Evolutionary conservation across 176 grass and related monocot genomes (phyloP), one percentile per base, ranked within the genome.

Genomic region (Musa acuminata): DNA sequence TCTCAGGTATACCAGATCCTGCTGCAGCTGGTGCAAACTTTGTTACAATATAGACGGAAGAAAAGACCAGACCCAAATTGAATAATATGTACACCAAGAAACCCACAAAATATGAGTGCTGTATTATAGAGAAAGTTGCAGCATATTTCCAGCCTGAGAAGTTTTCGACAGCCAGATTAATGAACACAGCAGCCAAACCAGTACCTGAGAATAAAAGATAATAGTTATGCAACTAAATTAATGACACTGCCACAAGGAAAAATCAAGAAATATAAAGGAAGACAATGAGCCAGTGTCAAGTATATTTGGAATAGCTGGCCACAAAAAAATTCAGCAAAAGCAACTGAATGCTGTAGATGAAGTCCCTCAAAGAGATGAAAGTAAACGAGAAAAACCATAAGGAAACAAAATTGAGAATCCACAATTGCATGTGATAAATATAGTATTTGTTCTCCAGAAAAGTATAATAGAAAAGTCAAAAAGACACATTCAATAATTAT

Each of bases 81-180:
- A 93, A 78, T 85, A 93, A 25, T 52, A 88, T 81, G 79, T 83
- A 98, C 72, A 91, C 95, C 54, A 98, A 74, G 83, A 87, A 94
- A 57, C 95, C 95, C 72, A 87, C 86, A 85, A 98, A 89, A 80
- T 98, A 98, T 19, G 95, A 93, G 75, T 98, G 95, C 27, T 94
- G 91, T 82, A 98, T 91, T 82, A 98, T 93, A 80, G 90, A 80
- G 76, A 98, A 98, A 19, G 95, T 89, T 29, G 62, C 69, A 79
- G 95, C 80, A 87, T 89, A 98, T 90, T 98, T 98, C 95, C 95
- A 98, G 67, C 95, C 95, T 74, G 95, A 98, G 59, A 98, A 98
- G 71, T 98, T 98, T 71, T 98, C 95, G 74, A 98, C 95, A 54
- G 95, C 90, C 81, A 98, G 67, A 78, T 98, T 98, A 82, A 98